phyloP scores from a whole-genome alignment of 352 stramenopile genomes.

The Pythium oligandrum region DNA sequence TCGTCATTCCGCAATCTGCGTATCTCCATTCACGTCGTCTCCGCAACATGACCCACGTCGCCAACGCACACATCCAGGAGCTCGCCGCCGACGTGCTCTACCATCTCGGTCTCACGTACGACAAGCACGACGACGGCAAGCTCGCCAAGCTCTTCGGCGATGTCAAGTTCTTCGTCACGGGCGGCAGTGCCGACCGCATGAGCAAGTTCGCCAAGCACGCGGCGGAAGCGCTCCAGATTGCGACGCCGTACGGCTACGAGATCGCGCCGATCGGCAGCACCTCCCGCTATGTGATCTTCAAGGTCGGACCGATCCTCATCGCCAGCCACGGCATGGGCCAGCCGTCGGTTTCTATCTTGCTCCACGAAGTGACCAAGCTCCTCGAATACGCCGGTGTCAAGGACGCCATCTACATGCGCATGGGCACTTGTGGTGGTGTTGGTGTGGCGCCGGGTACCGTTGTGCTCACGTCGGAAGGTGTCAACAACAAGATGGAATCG shows the following conservation, averaged over 20 bases:
- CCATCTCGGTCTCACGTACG: constrained; percentile 68
- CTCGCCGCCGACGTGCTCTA: constrained; percentile 71
- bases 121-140: constrained; percentile 35
- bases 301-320: constrained; percentile 74
- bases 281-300: constrained; percentile 73
- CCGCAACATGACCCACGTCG: constrained; percentile 28
- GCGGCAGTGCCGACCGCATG: constrained; percentile 75
- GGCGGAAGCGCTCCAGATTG: constrained; percentile 45
- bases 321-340: constrained; percentile 81
- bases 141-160: constrained; percentile 56
- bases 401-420: constrained; percentile 64
- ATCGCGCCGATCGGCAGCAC: constrained; percentile 63
- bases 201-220: constrained; percentile 56
- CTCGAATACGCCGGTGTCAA: constrained; percentile 66
- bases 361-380: constrained; percentile 83
- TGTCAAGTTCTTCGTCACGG: constrained; percentile 76
- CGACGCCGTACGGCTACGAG: constrained; percentile 59
- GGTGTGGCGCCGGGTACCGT: constrained; percentile 74
- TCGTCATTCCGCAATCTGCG: neutral
- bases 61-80: constrained; percentile 55
- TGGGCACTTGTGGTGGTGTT: constrained; percentile 77
- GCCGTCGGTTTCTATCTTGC: constrained; percentile 73
- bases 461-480: constrained; percentile 74
- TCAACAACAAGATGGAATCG: constrained; percentile 77
- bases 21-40: neutral